Evolutionary conservation across 2,329 filamentous ascomycete genomes (phyloP).

Genomic region (Calonectria hongkongensis): DNA sequence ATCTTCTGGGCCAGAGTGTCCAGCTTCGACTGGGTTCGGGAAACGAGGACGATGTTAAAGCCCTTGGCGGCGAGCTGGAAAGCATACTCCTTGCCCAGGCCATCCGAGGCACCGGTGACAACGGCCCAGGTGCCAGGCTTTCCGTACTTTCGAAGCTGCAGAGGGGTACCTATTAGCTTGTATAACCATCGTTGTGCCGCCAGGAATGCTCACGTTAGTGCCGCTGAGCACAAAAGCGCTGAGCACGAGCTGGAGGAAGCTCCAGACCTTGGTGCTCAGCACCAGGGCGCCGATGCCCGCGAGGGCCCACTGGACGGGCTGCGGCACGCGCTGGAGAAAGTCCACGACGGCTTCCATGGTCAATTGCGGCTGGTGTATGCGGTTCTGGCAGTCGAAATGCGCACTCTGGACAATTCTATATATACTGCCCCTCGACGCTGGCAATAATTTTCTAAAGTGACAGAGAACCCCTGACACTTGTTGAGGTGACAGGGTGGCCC

Average conservation of each 20-base stretch:
- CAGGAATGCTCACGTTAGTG: constrained; percentile 70
- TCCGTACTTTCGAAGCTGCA: constrained; percentile 90
- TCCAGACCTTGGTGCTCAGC: constrained; percentile 73
- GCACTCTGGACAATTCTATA: constrained; percentile 6
- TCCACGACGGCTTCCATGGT: constrained; percentile 56
- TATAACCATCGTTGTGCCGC: not conserved
- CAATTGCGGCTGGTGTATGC: not conserved
- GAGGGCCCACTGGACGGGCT: constrained; percentile 57
- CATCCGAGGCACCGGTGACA: constrained; percentile 95
- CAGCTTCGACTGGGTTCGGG: constrained; percentile 95
- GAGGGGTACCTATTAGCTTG: not conserved
- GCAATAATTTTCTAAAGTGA: constrained; percentile 17
- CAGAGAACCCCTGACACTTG: constrained; percentile 52
- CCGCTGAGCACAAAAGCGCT: constrained; percentile 82
- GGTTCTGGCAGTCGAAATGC: not conserved
- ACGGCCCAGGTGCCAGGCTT: constrained; percentile 95
- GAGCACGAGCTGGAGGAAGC: constrained; percentile 76
- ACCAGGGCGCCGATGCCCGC: constrained; percentile 76
- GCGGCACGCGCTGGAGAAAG: constrained; percentile 48
- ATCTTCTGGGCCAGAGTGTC: constrained; percentile 85
- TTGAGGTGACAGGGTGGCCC: constrained; percentile 52
- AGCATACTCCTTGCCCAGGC: constrained; percentile 97
- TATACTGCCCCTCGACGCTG: constrained; percentile 50
- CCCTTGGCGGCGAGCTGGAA: constrained; percentile 91
- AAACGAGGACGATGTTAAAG: constrained; percentile 96